Percentiles rank a stretch among this genome's conserved stretches.
Conservation (phyloP, 2,329 filamentous ascomycete genomes). For the Biscogniauxia mediterranea region DNA sequence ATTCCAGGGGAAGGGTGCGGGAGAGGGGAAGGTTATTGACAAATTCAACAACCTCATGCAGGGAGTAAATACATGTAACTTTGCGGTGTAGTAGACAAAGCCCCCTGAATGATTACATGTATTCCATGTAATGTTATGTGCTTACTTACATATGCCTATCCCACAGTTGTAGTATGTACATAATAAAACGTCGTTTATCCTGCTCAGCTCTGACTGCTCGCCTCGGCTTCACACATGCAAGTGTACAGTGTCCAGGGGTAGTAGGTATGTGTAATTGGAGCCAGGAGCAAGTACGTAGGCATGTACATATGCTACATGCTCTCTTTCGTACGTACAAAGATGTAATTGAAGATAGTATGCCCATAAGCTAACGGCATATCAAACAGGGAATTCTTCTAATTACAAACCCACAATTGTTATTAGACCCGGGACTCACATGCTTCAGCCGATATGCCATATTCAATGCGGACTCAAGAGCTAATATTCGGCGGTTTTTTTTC, state of each 20-base stretch:
- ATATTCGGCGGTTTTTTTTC: too few species aligned
- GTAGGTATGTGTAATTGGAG: neutral
- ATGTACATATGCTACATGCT: too few species aligned
- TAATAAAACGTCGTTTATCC: neutral
- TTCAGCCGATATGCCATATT: neutral
- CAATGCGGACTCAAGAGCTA: too few species aligned
- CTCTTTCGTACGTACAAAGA: too few species aligned
- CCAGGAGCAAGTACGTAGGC: too few species aligned
- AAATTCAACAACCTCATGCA: neutral
- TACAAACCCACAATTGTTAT: neutral
- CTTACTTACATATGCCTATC: neutral
- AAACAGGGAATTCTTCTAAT: neutral
- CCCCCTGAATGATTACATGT: neutral
- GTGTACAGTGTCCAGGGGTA: neutral
- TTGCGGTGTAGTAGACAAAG: neutral
- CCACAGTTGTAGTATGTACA: neutral
- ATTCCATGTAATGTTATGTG: neutral
- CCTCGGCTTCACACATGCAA: neutral
- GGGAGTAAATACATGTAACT: neutral
- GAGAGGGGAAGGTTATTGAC: neutral
- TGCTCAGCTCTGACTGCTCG: neutral
- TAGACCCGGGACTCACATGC: neutral
- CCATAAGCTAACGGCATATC: neutral
- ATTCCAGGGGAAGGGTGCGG: neutral
- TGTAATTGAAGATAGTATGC: too few species aligned